These are phyloP conservation scores for Hsuehochloa calcarea DNA, from an alignment of 176 grass and related monocot genomes.

Conservation along the genomic window DNA sequence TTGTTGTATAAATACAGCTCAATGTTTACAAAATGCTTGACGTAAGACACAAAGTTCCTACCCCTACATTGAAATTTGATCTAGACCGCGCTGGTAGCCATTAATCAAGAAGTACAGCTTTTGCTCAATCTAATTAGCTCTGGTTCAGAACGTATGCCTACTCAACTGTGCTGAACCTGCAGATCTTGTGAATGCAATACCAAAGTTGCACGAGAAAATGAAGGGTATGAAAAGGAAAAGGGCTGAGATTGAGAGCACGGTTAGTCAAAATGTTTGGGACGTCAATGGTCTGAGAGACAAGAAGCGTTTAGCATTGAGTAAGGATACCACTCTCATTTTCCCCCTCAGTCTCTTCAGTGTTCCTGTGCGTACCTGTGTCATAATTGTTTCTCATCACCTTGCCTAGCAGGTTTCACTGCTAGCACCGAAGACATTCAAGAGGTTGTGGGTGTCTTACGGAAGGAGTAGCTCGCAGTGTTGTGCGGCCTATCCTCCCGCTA, in stretches of 20 bases:
- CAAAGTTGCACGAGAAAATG: constrained; percentile 35
- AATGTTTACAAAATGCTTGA: not conserved
- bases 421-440: constrained; percentile 24
- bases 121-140: not conserved
- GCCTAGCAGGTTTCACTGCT: constrained; percentile 7
- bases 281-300: not conserved
- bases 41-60: not conserved
- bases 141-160: constrained; percentile 12
- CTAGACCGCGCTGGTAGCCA: not conserved
- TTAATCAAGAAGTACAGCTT: not conserved
- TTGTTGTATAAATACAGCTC: not conserved
- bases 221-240: constrained; percentile 33
- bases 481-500: not conserved
- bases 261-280: constrained; percentile 7
- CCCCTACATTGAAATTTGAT: not conserved
- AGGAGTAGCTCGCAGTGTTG: not conserved
- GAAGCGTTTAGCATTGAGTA: constrained; percentile 21
- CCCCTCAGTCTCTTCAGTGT: not conserved
- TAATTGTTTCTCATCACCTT: not conserved
- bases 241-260: not conserved
- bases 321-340: not conserved
- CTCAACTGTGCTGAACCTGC: constrained; percentile 20
- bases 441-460: not conserved
- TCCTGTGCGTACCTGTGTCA: not conserved
- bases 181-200: constrained; percentile 39